These are phyloP conservation scores for Pezicula radicicola DNA, from an alignment of 2,329 filamentous ascomycete species.

Conservation along the genomic window DNA sequence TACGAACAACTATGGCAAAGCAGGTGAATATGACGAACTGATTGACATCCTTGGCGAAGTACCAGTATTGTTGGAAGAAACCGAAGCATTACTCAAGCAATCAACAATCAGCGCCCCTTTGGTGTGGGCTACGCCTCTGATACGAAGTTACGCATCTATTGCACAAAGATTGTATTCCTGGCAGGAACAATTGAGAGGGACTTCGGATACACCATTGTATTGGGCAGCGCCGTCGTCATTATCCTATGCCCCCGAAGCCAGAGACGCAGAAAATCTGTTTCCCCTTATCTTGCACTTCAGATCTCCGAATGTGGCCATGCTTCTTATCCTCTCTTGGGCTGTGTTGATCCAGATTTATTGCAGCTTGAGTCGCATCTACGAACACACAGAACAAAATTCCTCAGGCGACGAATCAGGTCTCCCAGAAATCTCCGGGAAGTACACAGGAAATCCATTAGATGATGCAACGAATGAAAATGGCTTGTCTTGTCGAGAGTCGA, in stretches of 20 bases:
- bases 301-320: background rate
- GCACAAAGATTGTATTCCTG: background rate
- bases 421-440: background rate
- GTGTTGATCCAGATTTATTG: conserved; percentile 3
- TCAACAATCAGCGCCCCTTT: no score
- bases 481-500: no score
- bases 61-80: no score
- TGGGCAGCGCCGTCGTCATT: conserved; percentile 1
- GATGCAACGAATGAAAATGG: background rate
- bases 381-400: background rate
- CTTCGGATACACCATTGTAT: background rate
- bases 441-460: background rate
- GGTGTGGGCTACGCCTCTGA: background rate
- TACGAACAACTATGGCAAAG: no score
- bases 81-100: no score
- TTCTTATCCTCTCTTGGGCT: conserved; percentile 2
- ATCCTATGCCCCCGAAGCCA: conserved; percentile 5
- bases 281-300: conserved; percentile 6
- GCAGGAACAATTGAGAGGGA: background rate
- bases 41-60: no score
- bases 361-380: conserved; percentile 1
- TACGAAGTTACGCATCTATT: background rate
- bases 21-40: no score
- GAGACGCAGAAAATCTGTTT: conserved; percentile 3
- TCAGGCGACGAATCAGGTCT: background rate